Conservation (phyloP, 805 yeast species). For the Wickerhamomyces ciferrii region DNA sequence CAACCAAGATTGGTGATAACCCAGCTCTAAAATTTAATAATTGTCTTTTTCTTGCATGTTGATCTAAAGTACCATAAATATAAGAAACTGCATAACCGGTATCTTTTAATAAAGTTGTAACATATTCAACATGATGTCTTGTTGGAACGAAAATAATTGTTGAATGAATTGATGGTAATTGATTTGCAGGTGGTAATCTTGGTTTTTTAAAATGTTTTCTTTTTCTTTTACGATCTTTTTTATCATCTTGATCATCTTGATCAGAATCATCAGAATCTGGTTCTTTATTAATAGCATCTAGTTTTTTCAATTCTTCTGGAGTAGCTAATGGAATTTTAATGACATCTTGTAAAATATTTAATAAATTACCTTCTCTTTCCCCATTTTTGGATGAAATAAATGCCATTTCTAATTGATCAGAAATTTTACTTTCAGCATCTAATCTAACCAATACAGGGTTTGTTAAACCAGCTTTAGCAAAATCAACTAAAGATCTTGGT, state of each 20-base stretch:
- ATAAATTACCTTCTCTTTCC: slow-evolving; percentile 86
- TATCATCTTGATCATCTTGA: slow-evolving; percentile 37
- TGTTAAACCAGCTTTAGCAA: slow-evolving; percentile 93
- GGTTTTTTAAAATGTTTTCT: slow-evolving; percentile 41
- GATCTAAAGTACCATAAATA: slow-evolving; percentile 93
- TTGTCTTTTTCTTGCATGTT: slow-evolving; percentile 89
- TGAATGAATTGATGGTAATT: slow-evolving; percentile 76
- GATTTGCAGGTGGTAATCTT: slow-evolving; percentile 73
- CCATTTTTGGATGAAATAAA: slow-evolving; percentile 74
- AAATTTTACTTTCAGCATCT: slow-evolving; percentile 88
- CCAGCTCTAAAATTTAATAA: slow-evolving; percentile 82
- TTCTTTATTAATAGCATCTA: slow-evolving; percentile 41
- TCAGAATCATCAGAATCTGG: slow-evolving; percentile 52
- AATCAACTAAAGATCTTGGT: slow-evolving; percentile 88
- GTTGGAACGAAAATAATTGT: slow-evolving; percentile 96
- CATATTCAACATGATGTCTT: slow-evolving; percentile 94
- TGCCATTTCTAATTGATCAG: slow-evolving; percentile 88
- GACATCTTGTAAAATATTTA: slow-evolving; percentile 73
- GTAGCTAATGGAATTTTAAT: slow-evolving; percentile 82
- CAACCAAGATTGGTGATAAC: slow-evolving; percentile 80
- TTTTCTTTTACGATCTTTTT: slow-evolving; percentile 27
- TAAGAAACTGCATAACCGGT: slow-evolving; percentile 86
- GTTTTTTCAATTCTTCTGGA: slow-evolving; percentile 53
- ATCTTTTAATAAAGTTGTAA: slow-evolving; percentile 60
- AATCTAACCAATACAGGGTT: slow-evolving; percentile 90